Base-by-base conservation (phyloP, 1,284 basidiomycete species). In the Pyrrhoderma lamaoense region DNA sequence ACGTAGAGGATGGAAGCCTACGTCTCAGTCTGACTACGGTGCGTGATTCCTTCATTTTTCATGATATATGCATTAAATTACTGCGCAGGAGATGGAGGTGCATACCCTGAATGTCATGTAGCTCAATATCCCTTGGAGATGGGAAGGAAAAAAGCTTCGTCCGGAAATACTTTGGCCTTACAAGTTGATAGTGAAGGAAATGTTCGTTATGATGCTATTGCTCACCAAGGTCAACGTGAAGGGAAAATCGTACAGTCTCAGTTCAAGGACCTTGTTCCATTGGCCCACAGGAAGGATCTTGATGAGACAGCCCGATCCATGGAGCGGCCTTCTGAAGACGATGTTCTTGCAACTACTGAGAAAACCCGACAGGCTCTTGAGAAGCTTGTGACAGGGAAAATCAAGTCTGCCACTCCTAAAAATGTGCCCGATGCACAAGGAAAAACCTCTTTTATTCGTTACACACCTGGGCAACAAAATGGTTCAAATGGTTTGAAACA, bases 181-280 rank as follows among this genome's bases (percentile, higher is more conserved):
- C 94, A 96, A 74, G 94, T 98, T 9, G 96, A 99, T 63, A 82
- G 81, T 49, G 93, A 98, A 64, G 96, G 96, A 31, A 94, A 93
- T 58, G 92, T 98, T 49, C 85, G 92, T 57, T 99, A 98, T 67
- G 95, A 96, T 68, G 93, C 91, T 52, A 97, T 99, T 59, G 95
- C 94, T 3, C 86, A 88, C 54, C 94, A 99, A 68, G 94, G 94
- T 31, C 88, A 96, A 60, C 82, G 90, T 11, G 74, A 80, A 2
- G 93, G 89, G 52, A 89, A 92, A 64, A 70, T 80, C 42, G 78
- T 99, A 1, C 95, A 99, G 65, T 93, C 93, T 0, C 91, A 94
- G 61, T 96, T 93, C 74, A 97, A 97, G 65, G 96, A 99, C 66
- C 84, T 99, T 16, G 91, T 99, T 0, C 96, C 96, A 1, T 77